phyloP scores from a whole-genome alignment of 2,329 filamentous ascomycete genomes.

The Scolecobasidium constrictum region DNA sequence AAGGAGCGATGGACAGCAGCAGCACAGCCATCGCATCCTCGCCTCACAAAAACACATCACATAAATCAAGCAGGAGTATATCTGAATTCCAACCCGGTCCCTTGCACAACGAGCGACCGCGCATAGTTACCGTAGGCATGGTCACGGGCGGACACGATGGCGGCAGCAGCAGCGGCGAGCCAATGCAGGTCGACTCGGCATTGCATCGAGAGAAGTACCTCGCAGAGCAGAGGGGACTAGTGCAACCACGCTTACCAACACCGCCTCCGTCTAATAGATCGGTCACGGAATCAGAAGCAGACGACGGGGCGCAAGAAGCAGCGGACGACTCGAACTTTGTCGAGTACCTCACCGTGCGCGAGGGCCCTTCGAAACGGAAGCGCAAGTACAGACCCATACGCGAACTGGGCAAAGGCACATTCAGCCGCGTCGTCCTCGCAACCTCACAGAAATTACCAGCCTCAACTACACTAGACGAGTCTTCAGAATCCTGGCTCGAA shows the following conservation, averaged over 20 bases:
- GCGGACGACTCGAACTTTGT: slow-evolving; percentile 26
- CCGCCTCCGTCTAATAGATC: slow-evolving; percentile 66
- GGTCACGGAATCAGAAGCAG: slow-evolving; percentile 43
- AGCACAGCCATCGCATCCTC: neutral
- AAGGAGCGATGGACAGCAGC: slow-evolving; percentile 6
- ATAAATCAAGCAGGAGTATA: slow-evolving; percentile 60
- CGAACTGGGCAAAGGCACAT: slow-evolving; percentile 81
- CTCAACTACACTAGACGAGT: slow-evolving; percentile 33
- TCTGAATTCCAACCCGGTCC: slow-evolving; percentile 79
- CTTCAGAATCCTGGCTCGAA: slow-evolving; percentile 34
- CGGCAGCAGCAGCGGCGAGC: slow-evolving; percentile 11
- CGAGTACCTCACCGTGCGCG: slow-evolving; percentile 38
- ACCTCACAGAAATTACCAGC: slow-evolving; percentile 56
- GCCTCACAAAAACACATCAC: neutral
- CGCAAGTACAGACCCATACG: slow-evolving; percentile 75
- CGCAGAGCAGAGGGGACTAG: slow-evolving; percentile 65
- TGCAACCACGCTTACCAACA: slow-evolving; percentile 46
- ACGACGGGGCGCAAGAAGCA: slow-evolving; percentile 33
- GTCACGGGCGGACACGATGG: too few relatives aligned
- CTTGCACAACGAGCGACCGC: slow-evolving; percentile 52
- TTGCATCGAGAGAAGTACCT: slow-evolving; percentile 71
- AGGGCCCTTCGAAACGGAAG: slow-evolving; percentile 53
- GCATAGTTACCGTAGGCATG: slow-evolving; percentile 63
- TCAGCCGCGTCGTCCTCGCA: slow-evolving; percentile 86
- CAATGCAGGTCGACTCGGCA: neutral